These are phyloP conservation scores for Sanghuangporus weigelae DNA, from an alignment of 1,284 basidiomycete species.

Conservation along the genomic window DNA sequence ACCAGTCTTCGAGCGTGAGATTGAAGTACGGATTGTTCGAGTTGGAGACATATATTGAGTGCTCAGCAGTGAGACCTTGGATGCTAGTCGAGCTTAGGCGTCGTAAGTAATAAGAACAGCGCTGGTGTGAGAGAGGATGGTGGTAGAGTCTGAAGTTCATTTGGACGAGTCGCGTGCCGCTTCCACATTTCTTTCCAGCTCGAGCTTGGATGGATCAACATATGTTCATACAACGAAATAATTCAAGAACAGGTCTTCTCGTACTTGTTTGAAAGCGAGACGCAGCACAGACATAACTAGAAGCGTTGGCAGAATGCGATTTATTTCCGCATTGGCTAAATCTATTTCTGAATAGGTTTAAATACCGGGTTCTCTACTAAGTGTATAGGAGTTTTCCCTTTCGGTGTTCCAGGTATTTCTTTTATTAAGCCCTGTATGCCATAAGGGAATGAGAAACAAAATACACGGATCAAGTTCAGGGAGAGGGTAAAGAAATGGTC, in stretches of 20 bases:
- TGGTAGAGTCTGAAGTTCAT: conserved; percentile 10
- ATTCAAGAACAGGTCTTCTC: no score
- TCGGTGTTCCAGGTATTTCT: conserved; percentile 88
- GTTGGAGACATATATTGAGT: conserved; percentile 75
- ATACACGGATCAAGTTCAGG: conserved; percentile 7
- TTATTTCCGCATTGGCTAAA: neutral
- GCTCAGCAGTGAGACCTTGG: conserved; percentile 26
- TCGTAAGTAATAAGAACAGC: neutral
- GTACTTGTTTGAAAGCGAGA: neutral
- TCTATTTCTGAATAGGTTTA: conserved; percentile 68
- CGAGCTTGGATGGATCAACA: neutral
- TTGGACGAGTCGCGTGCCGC: neutral
- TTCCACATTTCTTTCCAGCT: neutral
- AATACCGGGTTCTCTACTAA: conserved; percentile 85
- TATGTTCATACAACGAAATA: no score
- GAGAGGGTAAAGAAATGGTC: neutral
- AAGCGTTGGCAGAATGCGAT: neutral
- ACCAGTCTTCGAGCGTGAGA: conserved; percentile 93
- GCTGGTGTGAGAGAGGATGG: neutral
- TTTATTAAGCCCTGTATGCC: conserved; percentile 79
- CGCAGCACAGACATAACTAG: no score
- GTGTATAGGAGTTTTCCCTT: conserved; percentile 83
- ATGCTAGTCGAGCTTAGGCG: neutral
- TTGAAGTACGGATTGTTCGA: conserved; percentile 92
- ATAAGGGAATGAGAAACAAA: neutral